Evolutionary conservation across 495 filamentous ascomycete species (phyloP).

Genomic region (Collariella sp.): DNA sequence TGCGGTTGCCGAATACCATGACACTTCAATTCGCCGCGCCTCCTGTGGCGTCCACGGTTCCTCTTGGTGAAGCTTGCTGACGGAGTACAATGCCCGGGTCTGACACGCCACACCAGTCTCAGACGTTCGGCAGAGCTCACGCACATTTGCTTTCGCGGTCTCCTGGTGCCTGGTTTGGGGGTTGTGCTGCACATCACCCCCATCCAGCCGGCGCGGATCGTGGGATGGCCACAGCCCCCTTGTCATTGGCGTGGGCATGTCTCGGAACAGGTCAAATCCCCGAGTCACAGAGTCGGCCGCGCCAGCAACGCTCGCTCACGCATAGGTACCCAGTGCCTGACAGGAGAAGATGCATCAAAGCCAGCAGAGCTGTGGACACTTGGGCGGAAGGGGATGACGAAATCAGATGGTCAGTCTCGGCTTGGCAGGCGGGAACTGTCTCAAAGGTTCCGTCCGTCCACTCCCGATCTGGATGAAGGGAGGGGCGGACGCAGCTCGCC

Average conservation of each 20-base stretch:
- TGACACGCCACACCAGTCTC: not conserved
- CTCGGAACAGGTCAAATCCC: too few relatives aligned
- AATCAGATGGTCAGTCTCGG: constrained; percentile 13
- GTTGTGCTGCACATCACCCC: too few relatives aligned
- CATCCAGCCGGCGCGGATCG: too few relatives aligned
- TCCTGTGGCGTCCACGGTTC: not conserved
- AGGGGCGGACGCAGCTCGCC: constrained; percentile 5
- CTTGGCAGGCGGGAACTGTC: constrained; percentile 20
- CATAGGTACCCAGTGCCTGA: not conserved
- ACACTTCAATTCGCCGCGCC: constrained; percentile 5
- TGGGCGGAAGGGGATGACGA: constrained; percentile 8
- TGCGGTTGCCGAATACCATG: constrained; percentile 12
- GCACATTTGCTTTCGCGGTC: not conserved
- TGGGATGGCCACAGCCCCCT: too few relatives aligned
- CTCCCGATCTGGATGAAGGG: constrained; percentile 13
- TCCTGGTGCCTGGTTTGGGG: not conserved
- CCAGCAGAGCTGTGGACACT: not conserved
- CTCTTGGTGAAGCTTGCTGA: constrained; percentile 3
- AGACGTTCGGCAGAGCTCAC: not conserved
- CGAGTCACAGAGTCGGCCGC: too few relatives aligned
- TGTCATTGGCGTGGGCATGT: too few relatives aligned
- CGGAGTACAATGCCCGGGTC: not conserved
- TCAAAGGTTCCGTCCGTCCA: constrained; percentile 15
- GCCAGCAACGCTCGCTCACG: too few relatives aligned
- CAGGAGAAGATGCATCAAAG: not conserved